Percentiles rank a stretch among this genome's conserved stretches.
Evolutionary conservation across 352 stramenopile species (phyloP).

Genomic region (Albugo candida): DNA sequence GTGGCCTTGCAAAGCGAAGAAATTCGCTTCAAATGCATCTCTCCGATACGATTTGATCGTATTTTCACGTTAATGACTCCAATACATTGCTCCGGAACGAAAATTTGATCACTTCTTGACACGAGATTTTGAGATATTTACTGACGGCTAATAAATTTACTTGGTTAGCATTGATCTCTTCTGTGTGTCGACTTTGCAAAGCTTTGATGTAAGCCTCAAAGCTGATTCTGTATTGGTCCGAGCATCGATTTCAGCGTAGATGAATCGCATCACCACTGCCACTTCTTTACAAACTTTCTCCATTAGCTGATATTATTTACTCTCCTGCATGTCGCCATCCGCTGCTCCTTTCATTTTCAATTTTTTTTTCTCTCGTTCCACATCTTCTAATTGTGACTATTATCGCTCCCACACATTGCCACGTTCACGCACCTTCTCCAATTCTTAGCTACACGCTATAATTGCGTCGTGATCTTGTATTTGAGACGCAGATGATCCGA

Average conservation of each 20-base stretch:
- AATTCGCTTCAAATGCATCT: slow-evolving; percentile 57
- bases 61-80: slow-evolving; percentile 37
- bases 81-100: slow-evolving; percentile 64
- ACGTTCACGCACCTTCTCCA: slow-evolving; percentile 59
- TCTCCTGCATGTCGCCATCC: too few species aligned
- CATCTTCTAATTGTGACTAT: slow-evolving; percentile 39
- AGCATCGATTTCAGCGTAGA: too few species aligned
- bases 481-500: too few species aligned
- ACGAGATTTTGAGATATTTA: slow-evolving; percentile 58
- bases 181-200: too few species aligned
- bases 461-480: slow-evolving; percentile 25
- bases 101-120: slow-evolving; percentile 68
- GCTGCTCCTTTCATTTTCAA: slow-evolving; percentile 62
- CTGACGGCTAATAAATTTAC: slow-evolving; percentile 23
- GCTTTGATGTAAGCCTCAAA: too few species aligned
- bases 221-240: too few species aligned
- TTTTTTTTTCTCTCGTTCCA: slow-evolving; percentile 59
- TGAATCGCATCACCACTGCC: too few species aligned
- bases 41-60: slow-evolving; percentile 55
- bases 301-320: too few species aligned
- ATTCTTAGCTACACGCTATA: slow-evolving; percentile 58
- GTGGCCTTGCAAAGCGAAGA: slow-evolving; percentile 57
- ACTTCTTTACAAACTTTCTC: too few species aligned
- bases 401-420: slow-evolving; percentile 58
- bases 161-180: not conserved